Percentiles rank a stretch among this genome's conserved stretches.
phyloP scores from a whole-genome alignment of 495 filamentous ascomycete genomes.

The Aspergillus avenaceus region DNA sequence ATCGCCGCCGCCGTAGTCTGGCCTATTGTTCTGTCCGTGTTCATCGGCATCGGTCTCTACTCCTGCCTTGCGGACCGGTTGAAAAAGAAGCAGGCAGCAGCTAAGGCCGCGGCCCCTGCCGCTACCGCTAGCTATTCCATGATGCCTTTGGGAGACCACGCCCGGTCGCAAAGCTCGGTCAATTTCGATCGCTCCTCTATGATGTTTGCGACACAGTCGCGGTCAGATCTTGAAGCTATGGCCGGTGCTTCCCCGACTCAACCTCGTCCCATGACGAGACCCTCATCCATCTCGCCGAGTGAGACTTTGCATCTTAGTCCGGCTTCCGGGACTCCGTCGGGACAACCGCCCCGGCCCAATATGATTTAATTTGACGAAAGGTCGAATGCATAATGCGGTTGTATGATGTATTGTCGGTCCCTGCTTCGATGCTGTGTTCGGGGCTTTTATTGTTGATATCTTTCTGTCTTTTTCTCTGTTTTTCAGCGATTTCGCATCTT shows the following conservation, averaged over 20 bases:
- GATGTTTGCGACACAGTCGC: constrained; percentile 7
- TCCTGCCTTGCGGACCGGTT: constrained; percentile 5
- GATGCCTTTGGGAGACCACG: neutral
- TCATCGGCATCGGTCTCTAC: constrained; percentile 12
- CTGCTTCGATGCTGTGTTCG: too few species aligned
- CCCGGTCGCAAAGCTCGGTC: neutral
- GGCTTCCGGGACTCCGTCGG: neutral
- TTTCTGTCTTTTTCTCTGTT: too few species aligned
- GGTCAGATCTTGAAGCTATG: neutral
- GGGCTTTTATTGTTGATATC: too few species aligned
- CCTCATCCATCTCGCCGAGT: neutral
- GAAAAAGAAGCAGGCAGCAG: constrained; percentile 1
- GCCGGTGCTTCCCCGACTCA: neutral
- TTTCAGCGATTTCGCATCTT: too few species aligned
- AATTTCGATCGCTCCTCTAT: constrained; percentile 4
- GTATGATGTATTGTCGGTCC: too few species aligned
- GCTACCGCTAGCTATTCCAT: neutral
- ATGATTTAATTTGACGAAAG: too few species aligned
- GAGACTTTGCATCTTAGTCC: neutral
- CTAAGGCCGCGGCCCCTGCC: too few species aligned
- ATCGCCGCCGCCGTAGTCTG: constrained; percentile 12
- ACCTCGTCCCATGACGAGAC: neutral
- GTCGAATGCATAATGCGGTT: too few species aligned
- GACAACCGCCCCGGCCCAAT: too few species aligned
- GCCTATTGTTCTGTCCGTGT: constrained; percentile 12